Conservation (phyloP, 345 rosid genomes). For the Eucalyptus pumila region DNA sequence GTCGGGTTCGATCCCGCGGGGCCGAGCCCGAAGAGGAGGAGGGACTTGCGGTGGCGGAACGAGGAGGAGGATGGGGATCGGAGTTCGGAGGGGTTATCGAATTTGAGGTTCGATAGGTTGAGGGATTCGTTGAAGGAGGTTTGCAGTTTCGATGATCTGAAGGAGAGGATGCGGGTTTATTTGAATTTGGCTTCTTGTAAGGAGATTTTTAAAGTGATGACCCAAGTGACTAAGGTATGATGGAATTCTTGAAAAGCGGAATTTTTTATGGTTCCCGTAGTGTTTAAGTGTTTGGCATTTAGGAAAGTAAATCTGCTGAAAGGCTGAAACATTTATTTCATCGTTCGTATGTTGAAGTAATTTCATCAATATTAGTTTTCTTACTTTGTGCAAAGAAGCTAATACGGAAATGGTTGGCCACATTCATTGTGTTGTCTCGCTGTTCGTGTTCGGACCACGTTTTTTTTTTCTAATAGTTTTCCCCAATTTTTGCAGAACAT, state of each 20-base stretch:
- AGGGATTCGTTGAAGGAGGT: constrained; percentile 53
- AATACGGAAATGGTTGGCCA: neutral
- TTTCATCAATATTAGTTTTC: neutral
- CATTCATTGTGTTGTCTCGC: neutral
- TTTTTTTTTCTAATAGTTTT: neutral
- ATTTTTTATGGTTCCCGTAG: neutral
- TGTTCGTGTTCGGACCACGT: neutral
- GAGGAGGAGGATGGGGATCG: constrained; percentile 3
- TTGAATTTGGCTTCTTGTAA: constrained; percentile 55
- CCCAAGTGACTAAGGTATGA: constrained; percentile 56
- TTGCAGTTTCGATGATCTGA: constrained; percentile 90
- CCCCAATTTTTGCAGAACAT: constrained; percentile 36
- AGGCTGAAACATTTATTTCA: neutral
- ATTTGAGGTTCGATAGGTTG: constrained; percentile 22
- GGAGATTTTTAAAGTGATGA: constrained; percentile 60
- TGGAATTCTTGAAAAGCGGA: neutral
- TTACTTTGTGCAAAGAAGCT: neutral
- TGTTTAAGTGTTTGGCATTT: neutral
- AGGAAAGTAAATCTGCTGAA: neutral
- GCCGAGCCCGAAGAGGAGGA: constrained; percentile 59
- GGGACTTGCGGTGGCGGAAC: constrained; percentile 38
- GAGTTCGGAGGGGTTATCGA: constrained; percentile 6
- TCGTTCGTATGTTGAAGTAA: neutral
- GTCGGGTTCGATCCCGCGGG: constrained; percentile 25
- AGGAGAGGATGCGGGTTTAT: constrained; percentile 48